Percentiles rank a stretch among this genome's conserved stretches.
Evolutionary conservation across 768 basidiomycete species (phyloP).

Genomic region (Boletus fagicola): DNA sequence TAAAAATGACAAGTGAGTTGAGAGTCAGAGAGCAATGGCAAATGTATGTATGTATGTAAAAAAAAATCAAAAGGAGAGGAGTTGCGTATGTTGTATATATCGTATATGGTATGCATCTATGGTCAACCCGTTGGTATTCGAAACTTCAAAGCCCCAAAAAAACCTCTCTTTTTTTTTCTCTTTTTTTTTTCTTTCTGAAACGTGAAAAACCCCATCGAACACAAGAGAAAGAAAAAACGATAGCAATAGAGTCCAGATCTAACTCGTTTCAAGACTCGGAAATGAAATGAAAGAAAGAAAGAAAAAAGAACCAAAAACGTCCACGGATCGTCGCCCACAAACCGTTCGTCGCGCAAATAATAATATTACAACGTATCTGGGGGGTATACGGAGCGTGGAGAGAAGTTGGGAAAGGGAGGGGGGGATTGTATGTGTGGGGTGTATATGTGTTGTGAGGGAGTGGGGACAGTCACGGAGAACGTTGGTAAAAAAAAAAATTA

Average conservation of each 20-base stretch:
- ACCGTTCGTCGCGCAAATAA: constrained; percentile 17
- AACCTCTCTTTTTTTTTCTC: too few species aligned
- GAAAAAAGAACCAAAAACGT: background rate
- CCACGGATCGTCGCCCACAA: background rate
- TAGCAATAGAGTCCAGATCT: background rate
- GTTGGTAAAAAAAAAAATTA: background rate
- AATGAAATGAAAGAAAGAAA: too few species aligned
- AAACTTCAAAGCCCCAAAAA: too few species aligned
- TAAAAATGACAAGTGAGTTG: too few species aligned
- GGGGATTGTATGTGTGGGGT: background rate
- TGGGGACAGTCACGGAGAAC: background rate
- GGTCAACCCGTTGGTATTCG: too few species aligned
- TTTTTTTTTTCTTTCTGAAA: background rate
- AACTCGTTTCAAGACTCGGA: background rate
- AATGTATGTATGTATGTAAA: too few species aligned
- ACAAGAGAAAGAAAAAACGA: background rate
- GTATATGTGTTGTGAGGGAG: background rate
- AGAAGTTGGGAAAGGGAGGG: background rate
- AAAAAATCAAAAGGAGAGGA: too few species aligned
- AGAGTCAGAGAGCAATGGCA: too few species aligned
- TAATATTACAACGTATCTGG: constrained; percentile 40
- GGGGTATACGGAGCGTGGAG: constrained; percentile 31
- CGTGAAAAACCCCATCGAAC: too few species aligned
- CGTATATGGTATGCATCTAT: too few species aligned
- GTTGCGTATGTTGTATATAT: too few species aligned